These are phyloP conservation scores for Heritiera fomes DNA, from an alignment of 345 rosid genomes.

Conservation along the genomic window DNA sequence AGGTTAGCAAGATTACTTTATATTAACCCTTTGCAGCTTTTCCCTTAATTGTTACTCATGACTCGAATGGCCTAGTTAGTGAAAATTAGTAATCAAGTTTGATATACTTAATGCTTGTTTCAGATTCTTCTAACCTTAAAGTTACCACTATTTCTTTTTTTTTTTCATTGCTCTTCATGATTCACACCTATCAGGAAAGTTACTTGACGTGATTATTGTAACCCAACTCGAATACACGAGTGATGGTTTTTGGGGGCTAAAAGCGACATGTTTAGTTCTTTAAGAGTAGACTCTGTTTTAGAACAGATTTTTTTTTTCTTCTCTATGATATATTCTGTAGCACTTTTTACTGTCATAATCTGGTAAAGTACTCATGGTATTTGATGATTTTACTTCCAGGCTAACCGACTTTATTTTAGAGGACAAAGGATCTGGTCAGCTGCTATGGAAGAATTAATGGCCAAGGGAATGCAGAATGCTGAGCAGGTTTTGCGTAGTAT, in stretches of 20 bases:
- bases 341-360: background rate
- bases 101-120: background rate
- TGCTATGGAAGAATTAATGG: slow-evolving; percentile 64
- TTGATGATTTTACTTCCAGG: slow-evolving; percentile 31
- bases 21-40: background rate
- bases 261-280: background rate
- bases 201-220: background rate
- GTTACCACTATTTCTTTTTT: background rate
- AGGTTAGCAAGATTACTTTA: slow-evolving; percentile 39
- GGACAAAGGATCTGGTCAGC: slow-evolving; percentile 85
- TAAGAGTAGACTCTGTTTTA: background rate
- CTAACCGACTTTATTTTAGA: slow-evolving; percentile 58
- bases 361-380: background rate
- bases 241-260: background rate
- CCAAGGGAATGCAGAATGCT: slow-evolving; percentile 77
- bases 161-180: background rate
- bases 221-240: background rate
- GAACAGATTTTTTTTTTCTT: background rate
- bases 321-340: background rate
- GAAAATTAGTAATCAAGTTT: background rate
- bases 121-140: background rate
- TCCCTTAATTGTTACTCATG: background rate
- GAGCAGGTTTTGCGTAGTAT: slow-evolving; percentile 49
- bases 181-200: background rate
- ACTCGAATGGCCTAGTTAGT: background rate